These are phyloP conservation scores for Nigrospora osmanthi DNA, from an alignment of 2,329 filamentous ascomycete species.

Conservation along the genomic window DNA sequence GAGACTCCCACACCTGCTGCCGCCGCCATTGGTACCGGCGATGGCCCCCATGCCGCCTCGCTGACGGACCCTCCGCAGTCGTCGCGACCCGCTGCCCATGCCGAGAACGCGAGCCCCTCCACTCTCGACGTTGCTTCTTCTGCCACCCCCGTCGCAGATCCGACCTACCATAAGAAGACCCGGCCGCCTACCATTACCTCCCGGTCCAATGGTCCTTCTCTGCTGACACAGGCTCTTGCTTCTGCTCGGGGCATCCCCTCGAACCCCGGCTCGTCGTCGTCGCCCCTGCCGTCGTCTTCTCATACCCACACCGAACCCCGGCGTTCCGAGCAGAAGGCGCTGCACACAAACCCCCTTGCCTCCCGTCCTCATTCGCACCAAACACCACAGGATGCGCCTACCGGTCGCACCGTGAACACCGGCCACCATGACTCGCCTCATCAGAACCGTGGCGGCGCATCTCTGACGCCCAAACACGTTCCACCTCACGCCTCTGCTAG, in stretches of 20 bases:
- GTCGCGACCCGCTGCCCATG: constrained; percentile 5
- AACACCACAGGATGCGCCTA: constrained; percentile 10
- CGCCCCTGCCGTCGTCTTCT: constrained; percentile 2
- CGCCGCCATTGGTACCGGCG: constrained; percentile 14
- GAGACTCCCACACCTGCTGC: constrained; percentile 11
- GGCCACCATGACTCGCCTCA: constrained; percentile 25
- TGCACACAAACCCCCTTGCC: constrained; percentile 10
- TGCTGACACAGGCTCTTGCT: constrained; percentile 50
- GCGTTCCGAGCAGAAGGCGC: constrained; percentile 13
- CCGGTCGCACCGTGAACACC: constrained; percentile 11
- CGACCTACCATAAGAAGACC: constrained; percentile 36
- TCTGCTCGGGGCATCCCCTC: constrained; percentile 45
- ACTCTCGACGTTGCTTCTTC: constrained; percentile 4
- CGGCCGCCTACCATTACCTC: constrained; percentile 31
- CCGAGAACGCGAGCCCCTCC: constrained; percentile 3
- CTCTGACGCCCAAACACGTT: constrained; percentile 26
- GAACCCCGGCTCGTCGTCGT: constrained; percentile 3
- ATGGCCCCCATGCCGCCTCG: constrained; percentile 16
- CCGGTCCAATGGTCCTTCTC: constrained; percentile 42
- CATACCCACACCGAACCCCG: constrained; percentile 16
- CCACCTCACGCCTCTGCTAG: constrained; percentile 17
- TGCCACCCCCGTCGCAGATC: constrained; percentile 22
- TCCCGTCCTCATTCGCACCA: constrained; percentile 9
- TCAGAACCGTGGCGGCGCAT: constrained; percentile 23
- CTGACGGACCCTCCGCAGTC: constrained; percentile 5